Evolutionary conservation across 805 yeast genomes (phyloP).

Genomic region (Clavispora asparagi): DNA sequence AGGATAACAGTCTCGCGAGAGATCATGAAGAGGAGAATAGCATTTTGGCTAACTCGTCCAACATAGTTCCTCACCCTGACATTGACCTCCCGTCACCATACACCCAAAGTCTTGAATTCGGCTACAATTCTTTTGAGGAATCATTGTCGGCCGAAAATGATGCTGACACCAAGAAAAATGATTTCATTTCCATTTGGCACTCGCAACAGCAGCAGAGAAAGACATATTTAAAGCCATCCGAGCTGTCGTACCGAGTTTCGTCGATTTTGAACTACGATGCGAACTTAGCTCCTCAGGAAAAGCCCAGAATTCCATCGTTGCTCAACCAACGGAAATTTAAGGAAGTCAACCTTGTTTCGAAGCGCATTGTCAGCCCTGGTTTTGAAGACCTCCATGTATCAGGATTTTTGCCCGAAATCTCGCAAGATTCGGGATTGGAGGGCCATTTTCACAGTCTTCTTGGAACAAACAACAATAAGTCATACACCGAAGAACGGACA

Average conservation of each 20-base stretch:
- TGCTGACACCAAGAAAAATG: constrained; percentile 20
- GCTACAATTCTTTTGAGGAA: constrained; percentile 28
- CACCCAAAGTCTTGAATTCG: constrained; percentile 5
- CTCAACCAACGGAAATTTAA: constrained; percentile 28
- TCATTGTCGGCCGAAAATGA: constrained; percentile 40
- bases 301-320: constrained; percentile 21
- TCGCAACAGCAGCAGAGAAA: constrained; percentile 26
- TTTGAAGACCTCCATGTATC: constrained; percentile 37
- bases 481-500: not conserved
- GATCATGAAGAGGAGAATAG: constrained; percentile 14
- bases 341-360: constrained; percentile 38
- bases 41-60: constrained; percentile 41
- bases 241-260: constrained; percentile 10
- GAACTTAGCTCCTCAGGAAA: constrained; percentile 7
- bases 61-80: constrained; percentile 26
- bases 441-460: constrained; percentile 36
- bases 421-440: constrained; percentile 46
- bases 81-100: not conserved
- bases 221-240: constrained; percentile 3
- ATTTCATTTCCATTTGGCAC: constrained; percentile 40
- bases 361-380: constrained; percentile 39
- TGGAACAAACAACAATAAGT: not conserved
- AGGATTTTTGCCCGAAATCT: constrained; percentile 42
- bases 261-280: constrained; percentile 12
- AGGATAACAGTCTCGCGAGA: not conserved